phyloP scores from a whole-genome alignment of 805 yeast genomes.

The Yarrowia phangngaensis region DNA sequence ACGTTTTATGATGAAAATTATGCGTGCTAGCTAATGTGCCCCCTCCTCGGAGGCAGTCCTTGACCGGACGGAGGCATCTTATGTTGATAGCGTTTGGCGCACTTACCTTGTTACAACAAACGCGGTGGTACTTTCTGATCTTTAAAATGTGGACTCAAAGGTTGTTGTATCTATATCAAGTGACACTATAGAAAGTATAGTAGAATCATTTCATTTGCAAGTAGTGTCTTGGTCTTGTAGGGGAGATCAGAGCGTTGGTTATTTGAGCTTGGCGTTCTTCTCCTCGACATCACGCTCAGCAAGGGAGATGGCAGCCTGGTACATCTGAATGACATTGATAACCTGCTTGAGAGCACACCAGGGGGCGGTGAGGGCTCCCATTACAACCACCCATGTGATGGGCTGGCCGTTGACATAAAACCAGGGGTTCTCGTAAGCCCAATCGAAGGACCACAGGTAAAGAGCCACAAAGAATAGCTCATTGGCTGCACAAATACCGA shows the following conservation, averaged over 20 bases:
- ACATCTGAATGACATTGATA: conserved; percentile 83
- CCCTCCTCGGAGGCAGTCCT: conserved; percentile 32
- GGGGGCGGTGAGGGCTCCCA: conserved; percentile 66
- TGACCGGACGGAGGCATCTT: conserved; percentile 37
- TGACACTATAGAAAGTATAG: too few relatives aligned
- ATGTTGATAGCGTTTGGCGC: conserved; percentile 37
- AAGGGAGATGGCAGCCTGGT: conserved; percentile 74
- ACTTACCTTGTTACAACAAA: conserved; percentile 36
- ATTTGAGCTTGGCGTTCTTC: conserved; percentile 30
- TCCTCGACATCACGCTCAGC: conserved; percentile 72
- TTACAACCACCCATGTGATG: conserved; percentile 57
- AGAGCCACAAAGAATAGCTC: conserved; percentile 89
- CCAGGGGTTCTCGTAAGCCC: conserved; percentile 34
- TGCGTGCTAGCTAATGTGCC: conserved; percentile 34
- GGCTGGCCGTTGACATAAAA: conserved; percentile 43
- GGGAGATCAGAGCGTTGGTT: not conserved
- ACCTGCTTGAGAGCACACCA: conserved; percentile 87
- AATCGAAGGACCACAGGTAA: conserved; percentile 67
- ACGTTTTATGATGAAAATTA: conserved; percentile 37
- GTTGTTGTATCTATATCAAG: too few relatives aligned
- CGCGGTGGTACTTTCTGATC: conserved; percentile 36
- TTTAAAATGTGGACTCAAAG: conserved; percentile 2
- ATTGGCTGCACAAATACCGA: conserved; percentile 86
- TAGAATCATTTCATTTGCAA: too few relatives aligned
- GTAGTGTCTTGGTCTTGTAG: not conserved